A percentile compares a stretch with the other conserved stretches of the same genome.
phyloP scores from a whole-genome alignment of 2,329 filamentous ascomycete genomes.

The Claviceps paspali region DNA sequence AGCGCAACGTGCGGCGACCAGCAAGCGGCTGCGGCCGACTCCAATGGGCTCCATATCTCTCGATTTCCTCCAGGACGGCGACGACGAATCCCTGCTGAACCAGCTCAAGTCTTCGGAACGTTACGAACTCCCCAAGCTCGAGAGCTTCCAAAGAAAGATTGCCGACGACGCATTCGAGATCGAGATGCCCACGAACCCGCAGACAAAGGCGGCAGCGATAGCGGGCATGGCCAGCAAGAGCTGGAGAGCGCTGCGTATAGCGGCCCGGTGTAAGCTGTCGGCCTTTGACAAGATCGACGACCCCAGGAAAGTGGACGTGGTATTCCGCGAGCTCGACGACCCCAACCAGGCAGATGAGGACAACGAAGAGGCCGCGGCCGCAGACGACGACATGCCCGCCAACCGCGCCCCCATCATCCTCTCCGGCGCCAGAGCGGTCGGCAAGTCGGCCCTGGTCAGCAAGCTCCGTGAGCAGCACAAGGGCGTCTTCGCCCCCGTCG shows the following conservation, averaged over 20 bases:
- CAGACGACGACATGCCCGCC: conserved; percentile 25
- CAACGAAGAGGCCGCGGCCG: conserved; percentile 15
- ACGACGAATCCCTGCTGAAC: conserved; percentile 44
- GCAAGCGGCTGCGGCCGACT: conserved; percentile 52
- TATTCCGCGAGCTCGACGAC: conserved; percentile 37
- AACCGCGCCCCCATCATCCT: conserved; percentile 47
- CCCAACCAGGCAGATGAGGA: conserved; percentile 19
- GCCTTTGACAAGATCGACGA: conserved; percentile 81
- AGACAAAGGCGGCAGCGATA: conserved; percentile 37
- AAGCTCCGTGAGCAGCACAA: conserved; percentile 48
- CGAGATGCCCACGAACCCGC: conserved; percentile 56
- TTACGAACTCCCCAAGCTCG: conserved; percentile 53
- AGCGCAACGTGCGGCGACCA: conserved; percentile 50
- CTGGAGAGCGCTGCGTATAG: conserved; percentile 77
- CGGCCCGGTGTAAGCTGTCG: conserved; percentile 56
- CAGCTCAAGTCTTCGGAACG: conserved; percentile 51
- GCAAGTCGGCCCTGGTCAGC: conserved; percentile 48
- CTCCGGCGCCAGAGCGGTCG: conserved; percentile 45
- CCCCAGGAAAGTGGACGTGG: conserved; percentile 49
- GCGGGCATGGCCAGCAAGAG: conserved; percentile 75
- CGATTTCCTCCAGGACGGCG: conserved; percentile 59
- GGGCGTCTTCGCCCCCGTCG: conserved; percentile 46
- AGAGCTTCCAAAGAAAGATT: conserved; percentile 58
- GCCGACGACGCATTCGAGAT: conserved; percentile 72
- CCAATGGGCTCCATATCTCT: conserved; percentile 62